Percentiles rank a stretch among this genome's conserved stretches.
These are phyloP conservation scores for Coprinellus aureogranulatus DNA, from an alignment of 768 basidiomycete species.

Conservation along the genomic window DNA sequence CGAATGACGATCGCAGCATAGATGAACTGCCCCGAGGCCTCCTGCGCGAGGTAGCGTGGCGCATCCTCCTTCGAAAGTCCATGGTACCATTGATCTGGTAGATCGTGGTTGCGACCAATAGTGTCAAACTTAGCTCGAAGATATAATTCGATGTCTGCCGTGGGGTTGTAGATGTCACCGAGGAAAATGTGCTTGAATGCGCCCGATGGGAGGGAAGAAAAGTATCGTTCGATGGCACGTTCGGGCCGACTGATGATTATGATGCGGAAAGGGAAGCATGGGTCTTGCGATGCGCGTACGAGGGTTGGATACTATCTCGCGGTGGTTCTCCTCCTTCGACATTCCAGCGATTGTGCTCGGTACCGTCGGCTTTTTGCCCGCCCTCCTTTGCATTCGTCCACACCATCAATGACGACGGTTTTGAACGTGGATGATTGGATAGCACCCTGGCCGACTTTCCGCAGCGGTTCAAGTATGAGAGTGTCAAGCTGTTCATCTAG, in stretches of 20 bases:
- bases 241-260: background rate
- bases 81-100: too few species aligned
- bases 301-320: background rate
- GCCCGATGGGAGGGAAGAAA: background rate
- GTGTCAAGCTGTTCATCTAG: too few species aligned
- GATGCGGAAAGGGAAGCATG: background rate
- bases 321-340: background rate
- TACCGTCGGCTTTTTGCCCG: background rate
- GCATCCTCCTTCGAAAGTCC: too few species aligned
- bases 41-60: background rate
- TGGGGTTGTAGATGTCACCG: background rate
- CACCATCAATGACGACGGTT: background rate
- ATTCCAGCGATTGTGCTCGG: background rate
- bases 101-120: too few species aligned
- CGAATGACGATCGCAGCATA: background rate
- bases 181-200: background rate
- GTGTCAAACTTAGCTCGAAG: too few species aligned
- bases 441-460: background rate
- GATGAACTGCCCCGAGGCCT: background rate
- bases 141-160: too few species aligned
- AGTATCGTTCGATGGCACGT: background rate
- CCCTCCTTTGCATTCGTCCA: background rate
- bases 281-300: background rate
- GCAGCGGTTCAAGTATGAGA: background rate
- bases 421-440: background rate